Evolutionary conservation across 2,329 filamentous ascomycete genomes (phyloP), one percentile per base, ranked within the genome.

Genomic region (Fonsecaea nubica): DNA sequence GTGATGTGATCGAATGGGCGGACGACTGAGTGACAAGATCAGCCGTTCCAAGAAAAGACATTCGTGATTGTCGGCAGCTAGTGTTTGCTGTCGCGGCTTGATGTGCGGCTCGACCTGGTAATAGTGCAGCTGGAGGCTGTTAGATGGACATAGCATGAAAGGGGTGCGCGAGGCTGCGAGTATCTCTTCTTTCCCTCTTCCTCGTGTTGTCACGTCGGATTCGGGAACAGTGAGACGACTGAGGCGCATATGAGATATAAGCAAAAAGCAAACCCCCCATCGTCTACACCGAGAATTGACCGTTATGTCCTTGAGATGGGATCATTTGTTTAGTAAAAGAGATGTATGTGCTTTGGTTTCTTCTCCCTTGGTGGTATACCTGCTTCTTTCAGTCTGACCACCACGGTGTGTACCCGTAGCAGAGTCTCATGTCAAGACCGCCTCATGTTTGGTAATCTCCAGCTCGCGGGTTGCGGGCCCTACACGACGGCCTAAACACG

Each of bases 21-120:
- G 4, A 42, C 4, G 40, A 42, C 15, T 6, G 15, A 42, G 12
- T 50, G 15, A 50, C 45, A 50, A 50, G 45, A 25, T 12, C 45
- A 10, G 18, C 45, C 15, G 7, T 25, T 9, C 18, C 12, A 25
- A 50, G 5, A 25, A 6, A 25, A 50, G 25, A 50, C 18, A 25
- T 21, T 13, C 25, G 18, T 25, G 10, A 25, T 10, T 42, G 38
- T 12, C 2, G 15, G 38, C 13, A 10, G 45, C 45, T 50, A 9
- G 45, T 50, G 45, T 50, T 50, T 50, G 45, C 18, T 50, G 18
- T 50, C 18, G 45, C 45, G 45, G 45, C 45, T 50, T 50, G 45
- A 50, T 3, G 21, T 50, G 45, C 18, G 45, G 45, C 40, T 42
- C 40, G 40, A n/a, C 40, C 40, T 42, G 40, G n/a, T 42, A 25